Evolutionary conservation across 2,329 filamentous ascomycete genomes (phyloP).

Genomic region (Thyridium curvatum): DNA sequence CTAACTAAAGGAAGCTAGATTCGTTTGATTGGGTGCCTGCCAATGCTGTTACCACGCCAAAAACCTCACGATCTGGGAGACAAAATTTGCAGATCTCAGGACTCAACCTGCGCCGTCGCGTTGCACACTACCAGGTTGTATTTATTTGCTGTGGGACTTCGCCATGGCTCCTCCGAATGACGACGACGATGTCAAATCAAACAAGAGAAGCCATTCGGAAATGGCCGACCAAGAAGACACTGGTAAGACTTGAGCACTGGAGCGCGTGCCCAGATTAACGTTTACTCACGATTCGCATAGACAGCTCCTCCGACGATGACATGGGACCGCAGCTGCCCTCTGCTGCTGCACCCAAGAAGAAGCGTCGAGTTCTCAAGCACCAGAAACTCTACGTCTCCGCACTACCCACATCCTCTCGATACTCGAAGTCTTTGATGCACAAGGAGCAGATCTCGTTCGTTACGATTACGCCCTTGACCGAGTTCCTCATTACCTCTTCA

Average conservation of each 20-base stretch:
- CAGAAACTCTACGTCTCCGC: constrained; percentile 93
- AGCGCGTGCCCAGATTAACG: constrained; percentile 1
- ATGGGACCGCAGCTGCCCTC: constrained; percentile 90
- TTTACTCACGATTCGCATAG: constrained; percentile 21
- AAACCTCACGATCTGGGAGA: too few species aligned
- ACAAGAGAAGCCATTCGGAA: constrained; percentile 52
- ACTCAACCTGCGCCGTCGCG: too few species aligned
- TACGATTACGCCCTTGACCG: constrained; percentile 82
- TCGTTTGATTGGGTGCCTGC: too few species aligned
- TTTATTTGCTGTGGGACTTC: too few species aligned
- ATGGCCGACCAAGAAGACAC: constrained; percentile 40
- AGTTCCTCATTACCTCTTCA: constrained; percentile 93
- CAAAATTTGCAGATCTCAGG: too few species aligned
- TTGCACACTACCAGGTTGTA: too few species aligned
- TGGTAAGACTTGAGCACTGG: constrained; percentile 20
- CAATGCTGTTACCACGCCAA: too few species aligned
- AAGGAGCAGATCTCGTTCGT: constrained; percentile 87
- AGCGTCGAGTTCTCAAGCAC: constrained; percentile 82
- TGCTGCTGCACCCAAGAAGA: constrained; percentile 75
- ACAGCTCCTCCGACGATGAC: constrained; percentile 79
- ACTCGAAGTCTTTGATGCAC: constrained; percentile 97
- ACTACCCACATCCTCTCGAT: constrained; percentile 72
- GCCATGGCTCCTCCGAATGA: constrained; percentile 17
- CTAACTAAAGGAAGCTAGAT: too few species aligned
- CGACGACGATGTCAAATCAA: constrained; percentile 28